Conservation (phyloP, 2,329 filamentous ascomycete species). For the Pseudogymnoascus sp. region DNA sequence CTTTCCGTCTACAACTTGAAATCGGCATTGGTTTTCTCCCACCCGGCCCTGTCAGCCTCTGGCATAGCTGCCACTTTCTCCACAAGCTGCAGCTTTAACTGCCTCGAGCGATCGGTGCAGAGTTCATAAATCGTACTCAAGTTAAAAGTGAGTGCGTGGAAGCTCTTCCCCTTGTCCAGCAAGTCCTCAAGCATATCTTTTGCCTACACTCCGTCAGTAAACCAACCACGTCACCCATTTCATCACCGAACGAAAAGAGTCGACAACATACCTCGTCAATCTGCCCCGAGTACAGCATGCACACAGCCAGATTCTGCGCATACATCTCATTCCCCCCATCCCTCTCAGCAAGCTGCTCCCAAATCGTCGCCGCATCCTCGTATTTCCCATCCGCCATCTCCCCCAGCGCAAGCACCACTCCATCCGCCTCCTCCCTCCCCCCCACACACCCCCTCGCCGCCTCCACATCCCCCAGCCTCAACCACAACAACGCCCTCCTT, state of each 20-base stretch:
- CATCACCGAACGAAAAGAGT: background rate
- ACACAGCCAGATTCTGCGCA: constrained; percentile 76
- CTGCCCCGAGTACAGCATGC: constrained; percentile 70
- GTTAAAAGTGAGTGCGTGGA: constrained; percentile 81
- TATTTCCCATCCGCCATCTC: constrained; percentile 75
- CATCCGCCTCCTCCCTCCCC: constrained; percentile 24
- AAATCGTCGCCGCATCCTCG: constrained; percentile 52
- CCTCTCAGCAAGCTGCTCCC: constrained; percentile 45
- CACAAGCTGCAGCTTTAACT: constrained; percentile 63
- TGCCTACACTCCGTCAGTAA: constrained; percentile 44
- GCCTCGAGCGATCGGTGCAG: constrained; percentile 68
- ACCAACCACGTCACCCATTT: background rate
- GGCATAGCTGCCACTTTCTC: constrained; percentile 59
- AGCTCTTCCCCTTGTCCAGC: constrained; percentile 56
- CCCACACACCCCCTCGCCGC: constrained; percentile 44
- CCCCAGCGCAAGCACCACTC: constrained; percentile 59
- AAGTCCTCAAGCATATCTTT: constrained; percentile 59
- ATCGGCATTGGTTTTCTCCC: constrained; percentile 65
- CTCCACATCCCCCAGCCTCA: constrained; percentile 71
- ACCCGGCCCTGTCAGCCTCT: constrained; percentile 47
- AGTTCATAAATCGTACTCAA: constrained; percentile 87
- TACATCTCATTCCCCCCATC: constrained; percentile 56
- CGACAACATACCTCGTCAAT: constrained; percentile 56
- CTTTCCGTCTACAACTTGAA: constrained; percentile 58
- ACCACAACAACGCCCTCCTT: constrained; percentile 60